These are phyloP conservation scores for Beta lomatogona DNA, from an alignment of 179 eudicot genomes.

Conservation along the genomic window DNA sequence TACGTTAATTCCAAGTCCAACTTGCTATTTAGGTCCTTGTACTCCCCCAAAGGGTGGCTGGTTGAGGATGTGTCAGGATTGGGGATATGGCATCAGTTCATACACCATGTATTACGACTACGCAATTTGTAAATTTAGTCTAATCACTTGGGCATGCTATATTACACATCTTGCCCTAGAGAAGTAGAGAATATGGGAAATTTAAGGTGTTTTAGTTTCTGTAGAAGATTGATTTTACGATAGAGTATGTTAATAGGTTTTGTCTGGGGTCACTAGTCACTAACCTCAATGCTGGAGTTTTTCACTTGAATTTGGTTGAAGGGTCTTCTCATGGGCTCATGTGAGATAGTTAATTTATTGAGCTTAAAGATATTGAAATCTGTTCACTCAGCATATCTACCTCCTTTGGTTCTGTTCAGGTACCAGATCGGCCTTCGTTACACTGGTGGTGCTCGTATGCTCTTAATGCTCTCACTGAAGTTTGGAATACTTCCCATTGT, in stretches of 20 bases:
- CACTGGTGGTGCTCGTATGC: constrained; percentile 98
- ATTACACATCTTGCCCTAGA: background rate
- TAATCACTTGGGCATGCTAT: background rate
- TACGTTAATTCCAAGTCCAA: background rate
- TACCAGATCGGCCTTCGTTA: constrained; percentile 97
- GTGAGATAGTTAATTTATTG: background rate
- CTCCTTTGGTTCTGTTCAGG: constrained; percentile 41
- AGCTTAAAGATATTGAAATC: background rate
- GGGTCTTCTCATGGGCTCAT: background rate
- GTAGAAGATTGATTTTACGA: background rate
- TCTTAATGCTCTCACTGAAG: constrained; percentile 76
- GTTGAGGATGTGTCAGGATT: background rate
- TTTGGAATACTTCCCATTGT: constrained; percentile 78
- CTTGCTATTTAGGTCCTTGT: background rate
- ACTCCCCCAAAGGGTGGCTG: background rate
- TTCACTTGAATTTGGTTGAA: background rate
- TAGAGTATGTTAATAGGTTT: background rate
- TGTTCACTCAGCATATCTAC: background rate
- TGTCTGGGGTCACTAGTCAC: background rate
- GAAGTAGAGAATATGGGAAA: background rate
- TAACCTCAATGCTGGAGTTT: background rate
- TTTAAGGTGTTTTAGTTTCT: background rate
- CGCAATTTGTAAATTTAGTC: background rate
- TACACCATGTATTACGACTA: background rate
- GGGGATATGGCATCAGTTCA: background rate